Percentiles rank a stretch among this genome's conserved stretches.
phyloP scores from a whole-genome alignment of 2,329 filamentous ascomycete genomes.

The Niveomyces coronatus region DNA sequence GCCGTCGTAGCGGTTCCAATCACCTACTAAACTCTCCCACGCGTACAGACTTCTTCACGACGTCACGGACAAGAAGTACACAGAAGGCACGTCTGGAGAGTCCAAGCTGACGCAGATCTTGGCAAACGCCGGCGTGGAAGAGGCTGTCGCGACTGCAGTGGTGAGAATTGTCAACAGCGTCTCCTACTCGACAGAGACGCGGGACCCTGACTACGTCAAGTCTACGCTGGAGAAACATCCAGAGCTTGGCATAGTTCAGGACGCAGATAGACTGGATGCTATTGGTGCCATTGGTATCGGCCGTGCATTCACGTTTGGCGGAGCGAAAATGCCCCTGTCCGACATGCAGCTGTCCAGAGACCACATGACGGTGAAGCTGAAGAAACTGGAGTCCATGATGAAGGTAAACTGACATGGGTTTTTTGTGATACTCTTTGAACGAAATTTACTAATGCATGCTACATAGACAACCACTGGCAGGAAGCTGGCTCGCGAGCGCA shows the following conservation, averaged over 20 bases:
- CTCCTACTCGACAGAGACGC: constrained; percentile 65
- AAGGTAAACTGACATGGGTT: too few relatives aligned
- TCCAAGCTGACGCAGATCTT: constrained; percentile 49
- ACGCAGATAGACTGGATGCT: constrained; percentile 83
- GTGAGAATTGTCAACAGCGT: constrained; percentile 67
- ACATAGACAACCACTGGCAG: constrained; percentile 39
- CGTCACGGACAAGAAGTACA: constrained; percentile 81
- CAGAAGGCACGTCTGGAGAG: constrained; percentile 44
- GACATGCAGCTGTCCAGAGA: constrained; percentile 46
- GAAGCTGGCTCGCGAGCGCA: constrained; percentile 42
- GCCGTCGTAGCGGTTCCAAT: background rate
- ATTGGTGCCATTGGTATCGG: constrained; percentile 81
- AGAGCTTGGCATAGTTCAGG: constrained; percentile 65
- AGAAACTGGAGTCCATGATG: constrained; percentile 54
- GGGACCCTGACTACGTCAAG: constrained; percentile 48
- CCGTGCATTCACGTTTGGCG: constrained; percentile 54
- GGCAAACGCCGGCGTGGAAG: constrained; percentile 41
- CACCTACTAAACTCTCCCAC: too few relatives aligned
- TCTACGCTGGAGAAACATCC: constrained; percentile 53
- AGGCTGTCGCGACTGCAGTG: constrained; percentile 51
- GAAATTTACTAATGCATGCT: background rate
- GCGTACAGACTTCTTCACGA: constrained; percentile 73
- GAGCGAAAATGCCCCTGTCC: constrained; percentile 49
- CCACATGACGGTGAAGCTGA: constrained; percentile 69
- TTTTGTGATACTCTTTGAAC: too few relatives aligned